Percentiles rank a stretch among this genome's conserved stretches.
Conservation (phyloP, 139 green algal species). For the Auxenochlorella pyrenoidosa region DNA sequence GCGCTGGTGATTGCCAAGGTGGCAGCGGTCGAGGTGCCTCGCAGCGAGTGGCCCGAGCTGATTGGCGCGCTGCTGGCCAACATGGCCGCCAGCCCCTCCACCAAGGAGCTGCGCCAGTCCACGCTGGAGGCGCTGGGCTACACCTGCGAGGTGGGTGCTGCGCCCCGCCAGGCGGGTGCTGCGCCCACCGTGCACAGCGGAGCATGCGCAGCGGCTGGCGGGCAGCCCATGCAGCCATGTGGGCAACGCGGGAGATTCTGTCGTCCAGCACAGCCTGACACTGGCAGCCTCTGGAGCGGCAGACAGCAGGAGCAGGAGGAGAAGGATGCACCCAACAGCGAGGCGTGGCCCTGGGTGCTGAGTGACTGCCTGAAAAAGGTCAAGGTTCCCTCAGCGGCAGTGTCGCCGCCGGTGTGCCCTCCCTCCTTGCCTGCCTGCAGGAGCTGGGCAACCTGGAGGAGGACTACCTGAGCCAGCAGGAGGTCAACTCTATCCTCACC, state of each 20-base stretch:
- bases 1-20: conserved; percentile 96
- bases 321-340: too few relatives aligned
- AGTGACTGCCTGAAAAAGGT: too few relatives aligned
- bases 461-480: conserved; percentile 84
- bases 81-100: conserved; percentile 43
- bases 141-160: conserved; percentile 82
- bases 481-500: conserved; percentile 95
- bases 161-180: background rate
- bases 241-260: too few relatives aligned
- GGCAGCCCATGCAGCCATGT: too few relatives aligned
- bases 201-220: too few relatives aligned
- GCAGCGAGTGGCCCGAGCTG: conserved; percentile 87
- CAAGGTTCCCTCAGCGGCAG: too few relatives aligned
- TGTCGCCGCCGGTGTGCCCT: too few relatives aligned
- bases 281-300: background rate
- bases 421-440: conserved; percentile 28
- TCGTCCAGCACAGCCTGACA: too few relatives aligned
- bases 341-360: background rate
- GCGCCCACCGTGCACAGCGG: too few relatives aligned
- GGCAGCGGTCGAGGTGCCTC: conserved; percentile 91
- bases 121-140: conserved; percentile 95
- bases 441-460: conserved; percentile 86
- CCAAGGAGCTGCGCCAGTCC: conserved; percentile 73
- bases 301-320: too few relatives aligned
- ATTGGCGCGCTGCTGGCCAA: conserved; percentile 75